Evolutionary conservation across 108 stramenopile species (phyloP).

Genomic region (Skeletonema marinoi): DNA sequence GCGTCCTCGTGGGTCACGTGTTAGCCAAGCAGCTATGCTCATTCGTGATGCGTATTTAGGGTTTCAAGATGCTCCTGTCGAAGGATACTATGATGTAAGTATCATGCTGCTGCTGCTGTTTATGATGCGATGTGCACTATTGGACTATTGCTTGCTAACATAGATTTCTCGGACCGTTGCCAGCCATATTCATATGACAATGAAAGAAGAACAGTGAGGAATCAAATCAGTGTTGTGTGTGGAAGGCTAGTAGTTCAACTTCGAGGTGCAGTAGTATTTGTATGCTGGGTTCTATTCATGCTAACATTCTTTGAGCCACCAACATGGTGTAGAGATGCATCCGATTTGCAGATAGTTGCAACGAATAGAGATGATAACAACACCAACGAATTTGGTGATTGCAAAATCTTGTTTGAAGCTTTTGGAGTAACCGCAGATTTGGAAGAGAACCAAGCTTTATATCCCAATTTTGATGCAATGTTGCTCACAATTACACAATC

Average conservation of each 20-base stretch:
- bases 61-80: conserved; percentile 40
- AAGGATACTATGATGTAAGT: conserved; percentile 54
- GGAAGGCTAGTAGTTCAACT: conserved; percentile 37
- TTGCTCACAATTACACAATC: conserved; percentile 53
- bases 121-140: no score
- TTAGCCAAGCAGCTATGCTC: conserved; percentile 65
- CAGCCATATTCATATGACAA: conserved; percentile 39
- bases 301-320: conserved; percentile 78
- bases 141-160: no score
- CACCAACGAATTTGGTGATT: conserved; percentile 28
- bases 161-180: no score
- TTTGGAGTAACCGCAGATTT: conserved; percentile 41
- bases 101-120: no score
- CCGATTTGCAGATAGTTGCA: conserved; percentile 14
- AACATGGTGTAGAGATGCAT: conserved; percentile 59
- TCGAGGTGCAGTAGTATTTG: conserved; percentile 18
- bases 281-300: conserved; percentile 56
- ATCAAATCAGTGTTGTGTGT: conserved; percentile 44
- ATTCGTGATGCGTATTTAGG: conserved; percentile 73
- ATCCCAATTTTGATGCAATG: conserved; percentile 63
- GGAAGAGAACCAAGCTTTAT: conserved; percentile 39
- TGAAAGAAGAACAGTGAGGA: conserved; percentile 19
- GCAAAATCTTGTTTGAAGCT: conserved; percentile 29
- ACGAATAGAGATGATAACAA: conserved; percentile 16
- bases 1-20: conserved; percentile 3